Evolutionary conservation across 1,284 basidiomycete genomes (phyloP), one percentile per base, ranked within the genome.

Genomic region (Cutaneotrichosporon daszewskae): DNA sequence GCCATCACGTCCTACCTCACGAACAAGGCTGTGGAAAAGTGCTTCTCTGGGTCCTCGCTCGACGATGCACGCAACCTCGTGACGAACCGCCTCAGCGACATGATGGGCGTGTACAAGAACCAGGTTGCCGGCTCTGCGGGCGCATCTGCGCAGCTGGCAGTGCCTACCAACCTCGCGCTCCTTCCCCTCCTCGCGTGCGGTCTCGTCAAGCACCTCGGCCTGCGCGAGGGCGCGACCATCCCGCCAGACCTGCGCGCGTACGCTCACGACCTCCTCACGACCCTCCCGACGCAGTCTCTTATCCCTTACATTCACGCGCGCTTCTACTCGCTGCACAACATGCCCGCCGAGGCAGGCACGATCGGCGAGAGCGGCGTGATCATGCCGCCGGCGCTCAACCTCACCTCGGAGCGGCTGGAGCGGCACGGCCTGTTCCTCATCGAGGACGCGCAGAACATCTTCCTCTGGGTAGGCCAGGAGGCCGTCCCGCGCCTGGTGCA

Each of bases 311-410:
- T 98, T 53, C 87, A 97, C 71, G 89, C 95, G 2, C 82, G 79
- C 19, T 94, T 99, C 75, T 97, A 95, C 75, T 88, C 89, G 4
- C 73, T 99, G 51, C 95, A 98, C 75, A 94, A 86, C 71, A 99
- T 99, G 95, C 51, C 62, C 8, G 45, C 54, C 14, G 64, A 67
- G 38, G 68, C 69, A 3, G 69, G 69, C 9, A 71, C 64, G 19
- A 64, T 69, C 22, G 63, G 62, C 37, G 65, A 67, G 24, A 37
- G 56, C 37, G 58, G 59, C 26, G 59, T 69, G 24, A 54, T 66
- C 35, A 55, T 71, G 32, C 68, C 69, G 10, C 64, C 64, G 10
- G 80, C 87, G n/a, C 75, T 97, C 24, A 94, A 94, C 39, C 78
- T 92, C 46, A 91, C 90, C 0, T 91, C 88, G 26, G 95, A 98